Conservation (phyloP, 371 early-diverging fungal species). For the Mortierella sp. region DNA sequence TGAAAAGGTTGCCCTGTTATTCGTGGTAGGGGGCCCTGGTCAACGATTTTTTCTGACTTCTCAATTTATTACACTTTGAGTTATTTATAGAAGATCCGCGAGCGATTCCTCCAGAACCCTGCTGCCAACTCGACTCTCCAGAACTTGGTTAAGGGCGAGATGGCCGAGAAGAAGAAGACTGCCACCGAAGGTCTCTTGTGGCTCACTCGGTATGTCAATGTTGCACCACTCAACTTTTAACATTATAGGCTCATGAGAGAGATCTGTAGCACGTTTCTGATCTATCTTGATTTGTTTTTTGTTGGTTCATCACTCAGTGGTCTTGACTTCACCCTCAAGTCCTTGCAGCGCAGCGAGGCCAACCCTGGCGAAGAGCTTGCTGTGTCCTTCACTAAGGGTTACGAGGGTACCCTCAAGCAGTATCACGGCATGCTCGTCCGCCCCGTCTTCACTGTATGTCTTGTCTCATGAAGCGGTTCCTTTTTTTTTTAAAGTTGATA, state of each 20-base stretch:
- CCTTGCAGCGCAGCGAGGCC: slow-evolving; percentile 76
- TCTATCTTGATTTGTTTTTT: neutral
- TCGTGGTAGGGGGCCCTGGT: too few species aligned
- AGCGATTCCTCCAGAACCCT: slow-evolving; percentile 73
- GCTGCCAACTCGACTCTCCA: slow-evolving; percentile 82
- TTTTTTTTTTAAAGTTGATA: too few species aligned
- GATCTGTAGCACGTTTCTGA: too few species aligned
- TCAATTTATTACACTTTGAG: neutral
- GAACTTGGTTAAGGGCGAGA: slow-evolving; percentile 79
- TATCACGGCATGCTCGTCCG: slow-evolving; percentile 88
- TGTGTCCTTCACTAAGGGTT: slow-evolving; percentile 86
- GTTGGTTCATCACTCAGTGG: slow-evolving; percentile 62
- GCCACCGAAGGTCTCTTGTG: slow-evolving; percentile 95
- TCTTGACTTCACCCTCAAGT: slow-evolving; percentile 88
- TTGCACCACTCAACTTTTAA: neutral
- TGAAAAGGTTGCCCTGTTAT: too few species aligned
- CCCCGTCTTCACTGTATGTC: slow-evolving; percentile 78
- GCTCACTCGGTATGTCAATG: slow-evolving; percentile 80
- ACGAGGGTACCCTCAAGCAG: slow-evolving; percentile 80
- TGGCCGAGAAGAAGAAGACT: slow-evolving; percentile 73
- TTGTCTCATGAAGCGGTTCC: neutral
- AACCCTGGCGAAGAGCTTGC: slow-evolving; percentile 82
- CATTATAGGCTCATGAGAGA: too few species aligned
- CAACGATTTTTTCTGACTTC: too few species aligned
- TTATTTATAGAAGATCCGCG: slow-evolving; percentile 81